phyloP scores from a whole-genome alignment of 345 rosid species.

The Rhodomyrtus tomentosa region DNA sequence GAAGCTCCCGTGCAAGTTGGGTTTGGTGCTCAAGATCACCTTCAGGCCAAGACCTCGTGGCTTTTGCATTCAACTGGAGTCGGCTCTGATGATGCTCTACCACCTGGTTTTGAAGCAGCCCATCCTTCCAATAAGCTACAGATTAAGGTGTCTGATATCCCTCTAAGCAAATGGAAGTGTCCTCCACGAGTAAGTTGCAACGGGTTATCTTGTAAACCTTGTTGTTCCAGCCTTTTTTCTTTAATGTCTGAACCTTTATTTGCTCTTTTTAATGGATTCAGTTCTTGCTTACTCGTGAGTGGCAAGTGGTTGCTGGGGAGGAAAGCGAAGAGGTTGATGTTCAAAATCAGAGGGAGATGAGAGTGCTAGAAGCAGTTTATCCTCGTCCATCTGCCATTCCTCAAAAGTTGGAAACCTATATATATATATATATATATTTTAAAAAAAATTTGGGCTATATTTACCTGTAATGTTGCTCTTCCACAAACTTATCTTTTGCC shows the following conservation, averaged over 20 bases:
- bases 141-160: slow-evolving; percentile 53
- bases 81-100: slow-evolving; percentile 47
- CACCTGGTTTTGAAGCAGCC: slow-evolving; percentile 88
- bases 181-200: slow-evolving; percentile 46
- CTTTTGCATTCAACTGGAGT: slow-evolving; percentile 34
- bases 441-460: slow-evolving; percentile 13
- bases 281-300: slow-evolving; percentile 38
- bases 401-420: slow-evolving; percentile 41
- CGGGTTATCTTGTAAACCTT: not conserved
- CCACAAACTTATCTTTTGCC: slow-evolving; percentile 2
- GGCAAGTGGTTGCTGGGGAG: slow-evolving; percentile 92
- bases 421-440: too few relatives aligned
- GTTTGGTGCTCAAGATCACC: slow-evolving; percentile 74
- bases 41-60: slow-evolving; percentile 71
- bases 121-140: slow-evolving; percentile 32
- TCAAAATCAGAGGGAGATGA: slow-evolving; percentile 72
- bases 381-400: slow-evolving; percentile 89
- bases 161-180: slow-evolving; percentile 64
- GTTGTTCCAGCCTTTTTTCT: not conserved
- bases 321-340: slow-evolving; percentile 70
- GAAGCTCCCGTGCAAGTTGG: slow-evolving; percentile 91
- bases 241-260: not conserved
- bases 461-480: slow-evolving; percentile 31
- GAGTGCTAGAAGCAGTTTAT: slow-evolving; percentile 92
- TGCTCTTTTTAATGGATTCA: slow-evolving; percentile 10